A percentile compares a stretch with the other conserved stretches of the same genome.
Evolutionary conservation across 139 green algal species (phyloP).

Genomic region (Chlorella sp.): DNA sequence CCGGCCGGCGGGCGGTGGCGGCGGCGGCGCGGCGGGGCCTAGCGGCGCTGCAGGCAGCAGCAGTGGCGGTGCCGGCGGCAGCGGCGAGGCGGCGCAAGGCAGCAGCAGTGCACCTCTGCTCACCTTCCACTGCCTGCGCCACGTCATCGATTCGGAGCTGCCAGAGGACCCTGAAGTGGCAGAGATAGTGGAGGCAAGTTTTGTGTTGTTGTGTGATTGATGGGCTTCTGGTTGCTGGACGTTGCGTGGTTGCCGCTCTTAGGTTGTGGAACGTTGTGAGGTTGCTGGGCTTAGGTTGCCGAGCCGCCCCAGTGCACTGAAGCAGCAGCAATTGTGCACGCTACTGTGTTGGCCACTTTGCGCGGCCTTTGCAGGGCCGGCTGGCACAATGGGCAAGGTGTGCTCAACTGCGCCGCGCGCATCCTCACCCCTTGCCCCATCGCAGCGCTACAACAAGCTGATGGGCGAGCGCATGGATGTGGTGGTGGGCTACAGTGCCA

Average conservation of each 20-base stretch:
- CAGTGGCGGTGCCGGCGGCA: too few species aligned
- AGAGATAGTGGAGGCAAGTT: conserved; percentile 23
- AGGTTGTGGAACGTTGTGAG: too few species aligned
- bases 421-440: neutral
- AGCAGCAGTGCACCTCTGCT: neutral
- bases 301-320: too few species aligned
- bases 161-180: conserved; percentile 35
- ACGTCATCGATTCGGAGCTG: conserved; percentile 46
- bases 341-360: too few species aligned
- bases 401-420: neutral
- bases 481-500: conserved; percentile 40
- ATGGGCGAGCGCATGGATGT: conserved; percentile 60
- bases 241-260: too few species aligned
- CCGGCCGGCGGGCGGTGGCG: neutral
- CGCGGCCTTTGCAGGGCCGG: neutral
- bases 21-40: neutral
- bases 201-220: too few species aligned
- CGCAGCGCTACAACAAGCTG: conserved; percentile 39
- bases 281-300: too few species aligned
- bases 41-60: too few species aligned
- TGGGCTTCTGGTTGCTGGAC: too few species aligned
- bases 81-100: too few species aligned
- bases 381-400: neutral
- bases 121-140: neutral
- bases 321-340: too few species aligned